Evolutionary conservation across 2,329 filamentous ascomycete genomes (phyloP).

Genomic region (Nemania sp.): DNA sequence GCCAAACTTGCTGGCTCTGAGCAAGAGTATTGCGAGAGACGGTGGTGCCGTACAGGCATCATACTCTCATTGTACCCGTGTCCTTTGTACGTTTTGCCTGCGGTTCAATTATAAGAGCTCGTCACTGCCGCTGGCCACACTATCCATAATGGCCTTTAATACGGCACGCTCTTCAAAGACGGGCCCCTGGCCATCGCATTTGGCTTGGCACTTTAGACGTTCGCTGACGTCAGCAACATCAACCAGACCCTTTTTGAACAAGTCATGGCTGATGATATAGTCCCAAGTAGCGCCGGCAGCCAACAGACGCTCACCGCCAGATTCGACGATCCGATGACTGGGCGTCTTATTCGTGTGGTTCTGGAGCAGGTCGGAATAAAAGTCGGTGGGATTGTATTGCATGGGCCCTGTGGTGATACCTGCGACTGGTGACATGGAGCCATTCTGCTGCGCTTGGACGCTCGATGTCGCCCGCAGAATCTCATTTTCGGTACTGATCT

Average conservation of each 20-base stretch:
- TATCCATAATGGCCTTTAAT: slow-evolving; percentile 73
- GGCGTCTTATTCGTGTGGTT: slow-evolving; percentile 65
- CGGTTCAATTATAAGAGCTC: slow-evolving; percentile 63
- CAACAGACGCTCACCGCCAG: slow-evolving; percentile 69
- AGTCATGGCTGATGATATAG: slow-evolving; percentile 77
- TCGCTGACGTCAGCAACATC: slow-evolving; percentile 83
- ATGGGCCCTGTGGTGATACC: slow-evolving; percentile 66
- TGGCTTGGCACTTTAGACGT: slow-evolving; percentile 71
- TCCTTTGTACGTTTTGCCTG: background rate
- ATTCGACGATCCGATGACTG: slow-evolving; percentile 69
- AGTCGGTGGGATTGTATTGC: slow-evolving; percentile 72
- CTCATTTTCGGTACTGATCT: slow-evolving; percentile 87
- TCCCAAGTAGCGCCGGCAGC: slow-evolving; percentile 86
- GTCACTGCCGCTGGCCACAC: slow-evolving; percentile 75
- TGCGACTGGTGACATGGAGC: slow-evolving; percentile 48
- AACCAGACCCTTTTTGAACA: slow-evolving; percentile 76
- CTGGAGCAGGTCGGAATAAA: slow-evolving; percentile 65
- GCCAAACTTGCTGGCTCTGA: background rate
- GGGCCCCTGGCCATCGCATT: slow-evolving; percentile 85
- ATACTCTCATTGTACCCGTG: background rate
- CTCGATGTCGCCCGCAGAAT: slow-evolving; percentile 80
- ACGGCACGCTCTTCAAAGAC: slow-evolving; percentile 83
- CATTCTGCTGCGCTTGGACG: slow-evolving; percentile 37
- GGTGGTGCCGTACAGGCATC: background rate
- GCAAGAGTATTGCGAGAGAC: background rate